Evolutionary conservation across 75 land plant genomes (phyloP).

Genomic region (Adiantum capillusveneris): DNA sequence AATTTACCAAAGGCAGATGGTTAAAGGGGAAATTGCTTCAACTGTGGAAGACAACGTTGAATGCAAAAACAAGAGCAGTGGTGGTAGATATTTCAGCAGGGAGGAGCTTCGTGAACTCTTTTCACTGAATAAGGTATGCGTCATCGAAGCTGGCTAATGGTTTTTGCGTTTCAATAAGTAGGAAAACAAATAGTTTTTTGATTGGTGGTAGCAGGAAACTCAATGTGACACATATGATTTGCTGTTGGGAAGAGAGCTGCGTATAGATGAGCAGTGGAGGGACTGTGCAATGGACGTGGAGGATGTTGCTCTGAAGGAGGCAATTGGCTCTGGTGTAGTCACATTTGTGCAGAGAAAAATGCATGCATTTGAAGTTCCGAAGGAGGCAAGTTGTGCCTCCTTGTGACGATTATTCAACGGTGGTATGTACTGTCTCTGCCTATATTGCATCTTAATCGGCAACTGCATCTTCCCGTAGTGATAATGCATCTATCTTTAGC

Average conservation of each 20-base stretch:
- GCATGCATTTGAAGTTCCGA: neutral
- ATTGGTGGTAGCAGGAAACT: constrained; percentile 27
- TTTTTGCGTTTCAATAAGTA: neutral
- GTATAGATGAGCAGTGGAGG: constrained; percentile 21
- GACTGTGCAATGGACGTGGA: constrained; percentile 21
- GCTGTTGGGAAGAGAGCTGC: constrained; percentile 11
- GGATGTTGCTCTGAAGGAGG: constrained; percentile 20
- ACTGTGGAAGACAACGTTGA: constrained; percentile 21
- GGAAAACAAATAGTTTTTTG: neutral
- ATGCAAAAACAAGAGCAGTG: neutral
- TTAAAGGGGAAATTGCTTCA: constrained; percentile 36
- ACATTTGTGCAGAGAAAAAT: constrained; percentile 19
- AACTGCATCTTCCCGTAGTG: no score
- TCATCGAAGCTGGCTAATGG: neutral
- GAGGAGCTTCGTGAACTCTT: constrained; percentile 37
- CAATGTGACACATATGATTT: constrained; percentile 38
- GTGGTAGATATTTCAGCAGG: constrained; percentile 30
- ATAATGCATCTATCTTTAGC: no score
- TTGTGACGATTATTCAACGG: no score
- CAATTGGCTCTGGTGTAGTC: constrained; percentile 22
- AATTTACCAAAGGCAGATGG: constrained; percentile 38
- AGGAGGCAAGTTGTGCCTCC: neutral
- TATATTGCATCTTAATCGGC: no score
- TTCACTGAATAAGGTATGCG: constrained; percentile 19
- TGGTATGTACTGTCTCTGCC: no score